Conservation (phyloP, 164 flowering plant species). For the Chloranthus sessilifolius region DNA sequence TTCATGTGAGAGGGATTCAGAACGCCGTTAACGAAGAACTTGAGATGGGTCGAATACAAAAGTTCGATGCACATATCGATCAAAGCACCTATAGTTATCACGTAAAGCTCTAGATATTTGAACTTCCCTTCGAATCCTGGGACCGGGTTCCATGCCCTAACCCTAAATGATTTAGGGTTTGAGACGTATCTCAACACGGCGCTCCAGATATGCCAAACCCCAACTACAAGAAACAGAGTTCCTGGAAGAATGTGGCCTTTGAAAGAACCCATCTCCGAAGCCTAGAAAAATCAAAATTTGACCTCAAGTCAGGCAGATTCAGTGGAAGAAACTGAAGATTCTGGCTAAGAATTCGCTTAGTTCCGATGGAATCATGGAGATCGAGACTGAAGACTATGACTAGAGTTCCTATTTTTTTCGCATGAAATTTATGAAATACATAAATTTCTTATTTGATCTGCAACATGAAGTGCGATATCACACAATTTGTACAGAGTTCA, state of each 20-base stretch:
- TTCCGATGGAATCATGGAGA: no score
- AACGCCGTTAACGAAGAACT: constrained; percentile 72
- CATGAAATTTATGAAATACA: no score
- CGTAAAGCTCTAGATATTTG: constrained; percentile 72
- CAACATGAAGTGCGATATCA: no score
- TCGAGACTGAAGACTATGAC: no score
- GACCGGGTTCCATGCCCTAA: constrained; percentile 83
- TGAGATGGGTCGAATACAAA: constrained; percentile 81
- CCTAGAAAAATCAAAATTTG: no score
- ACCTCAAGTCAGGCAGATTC: background rate
- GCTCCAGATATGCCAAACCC: constrained; percentile 90
- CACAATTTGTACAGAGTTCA: no score
- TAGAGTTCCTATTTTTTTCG: no score
- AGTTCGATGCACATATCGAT: constrained; percentile 81
- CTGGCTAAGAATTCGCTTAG: no score
- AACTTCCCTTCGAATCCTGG: constrained; percentile 64
- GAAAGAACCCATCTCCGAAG: constrained; percentile 99
- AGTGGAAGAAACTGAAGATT: no score
- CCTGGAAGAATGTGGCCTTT: constrained; percentile 89
- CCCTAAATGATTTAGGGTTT: constrained; percentile 58
- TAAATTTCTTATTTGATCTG: no score
- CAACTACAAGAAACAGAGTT: constrained; percentile 67
- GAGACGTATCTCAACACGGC: constrained; percentile 45
- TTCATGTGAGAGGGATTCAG: constrained; percentile 91
- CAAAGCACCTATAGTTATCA: constrained; percentile 60